These are phyloP conservation scores for Aspergillus felis DNA, from an alignment of 2,329 filamentous ascomycete genomes.

Conservation along the genomic window DNA sequence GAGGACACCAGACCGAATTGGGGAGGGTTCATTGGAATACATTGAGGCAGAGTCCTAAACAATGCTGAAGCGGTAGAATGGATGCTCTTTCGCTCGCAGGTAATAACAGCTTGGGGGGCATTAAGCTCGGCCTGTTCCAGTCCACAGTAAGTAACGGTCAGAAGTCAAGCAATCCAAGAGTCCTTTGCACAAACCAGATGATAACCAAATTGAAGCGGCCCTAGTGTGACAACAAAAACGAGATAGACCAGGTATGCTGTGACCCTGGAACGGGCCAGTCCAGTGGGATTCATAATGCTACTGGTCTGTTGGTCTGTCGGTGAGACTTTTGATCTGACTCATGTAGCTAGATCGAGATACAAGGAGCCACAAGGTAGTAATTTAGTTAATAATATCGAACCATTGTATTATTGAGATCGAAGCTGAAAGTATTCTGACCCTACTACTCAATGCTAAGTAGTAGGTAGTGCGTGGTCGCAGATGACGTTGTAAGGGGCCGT, in stretches of 20 bases:
- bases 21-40: conserved; percentile 80
- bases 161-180: not conserved
- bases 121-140: conserved; percentile 77
- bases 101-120: conserved; percentile 88
- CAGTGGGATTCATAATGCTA: conserved; percentile 20
- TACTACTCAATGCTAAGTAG: too few relatives aligned
- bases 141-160: conserved; percentile 4
- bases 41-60: conserved; percentile 53
- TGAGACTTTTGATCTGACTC: not conserved
- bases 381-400: not conserved
- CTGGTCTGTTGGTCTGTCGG: not conserved
- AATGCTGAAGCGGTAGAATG: conserved; percentile 16
- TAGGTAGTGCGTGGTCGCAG: not conserved
- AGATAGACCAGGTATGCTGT: conserved; percentile 76
- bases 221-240: conserved; percentile 72
- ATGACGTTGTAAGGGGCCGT: not conserved
- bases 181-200: conserved; percentile 63
- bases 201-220: conserved; percentile 90
- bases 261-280: conserved; percentile 37
- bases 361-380: not conserved
- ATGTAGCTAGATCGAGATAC: not conserved
- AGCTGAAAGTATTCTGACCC: not conserved
- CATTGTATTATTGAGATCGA: not conserved
- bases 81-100: conserved; percentile 65
- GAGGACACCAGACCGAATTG: conserved; percentile 85